A percentile compares a stretch with the other conserved stretches of the same genome.
phyloP scores from a whole-genome alignment of 768 basidiomycete genomes.

The Leccinum ochraceum region DNA sequence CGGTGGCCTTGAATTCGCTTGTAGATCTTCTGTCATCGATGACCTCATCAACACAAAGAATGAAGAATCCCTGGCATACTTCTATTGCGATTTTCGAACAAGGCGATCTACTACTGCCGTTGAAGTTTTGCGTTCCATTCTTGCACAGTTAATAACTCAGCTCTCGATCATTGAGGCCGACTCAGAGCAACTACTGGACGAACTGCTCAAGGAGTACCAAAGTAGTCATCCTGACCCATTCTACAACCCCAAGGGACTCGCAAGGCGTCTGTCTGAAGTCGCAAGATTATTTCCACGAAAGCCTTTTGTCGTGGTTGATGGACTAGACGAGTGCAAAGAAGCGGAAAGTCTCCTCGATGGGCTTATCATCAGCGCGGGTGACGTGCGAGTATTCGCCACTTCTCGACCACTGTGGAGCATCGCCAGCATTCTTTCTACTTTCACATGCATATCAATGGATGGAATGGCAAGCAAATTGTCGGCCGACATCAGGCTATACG shows the following conservation, averaged over 20 bases:
- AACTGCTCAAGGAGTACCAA: constrained; percentile 6
- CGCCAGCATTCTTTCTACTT: not conserved
- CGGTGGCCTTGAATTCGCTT: not conserved
- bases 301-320: constrained; percentile 21
- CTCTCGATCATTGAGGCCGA: not conserved
- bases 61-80: constrained; percentile 7
- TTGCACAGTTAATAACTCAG: constrained; percentile 11
- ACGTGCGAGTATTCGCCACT: constrained; percentile 9
- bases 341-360: constrained; percentile 10
- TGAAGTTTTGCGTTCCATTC: constrained; percentile 21
- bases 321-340: constrained; percentile 25
- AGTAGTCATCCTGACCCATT: not conserved
- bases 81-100: constrained; percentile 27
- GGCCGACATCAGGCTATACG: not conserved
- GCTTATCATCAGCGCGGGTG: constrained; percentile 1
- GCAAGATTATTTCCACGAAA: constrained; percentile 1
- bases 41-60: not conserved
- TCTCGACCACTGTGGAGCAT: constrained; percentile 12
- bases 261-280: not conserved
- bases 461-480: not conserved
- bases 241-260: constrained; percentile 6
- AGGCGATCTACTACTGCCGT: constrained; percentile 9
- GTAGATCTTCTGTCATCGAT: constrained; percentile 1
- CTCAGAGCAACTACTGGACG: constrained; percentile 2
- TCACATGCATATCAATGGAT: constrained; percentile 15